Evolutionary conservation across 2,329 filamentous ascomycete species (phyloP).

Genomic region (Cadophora malorum): DNA sequence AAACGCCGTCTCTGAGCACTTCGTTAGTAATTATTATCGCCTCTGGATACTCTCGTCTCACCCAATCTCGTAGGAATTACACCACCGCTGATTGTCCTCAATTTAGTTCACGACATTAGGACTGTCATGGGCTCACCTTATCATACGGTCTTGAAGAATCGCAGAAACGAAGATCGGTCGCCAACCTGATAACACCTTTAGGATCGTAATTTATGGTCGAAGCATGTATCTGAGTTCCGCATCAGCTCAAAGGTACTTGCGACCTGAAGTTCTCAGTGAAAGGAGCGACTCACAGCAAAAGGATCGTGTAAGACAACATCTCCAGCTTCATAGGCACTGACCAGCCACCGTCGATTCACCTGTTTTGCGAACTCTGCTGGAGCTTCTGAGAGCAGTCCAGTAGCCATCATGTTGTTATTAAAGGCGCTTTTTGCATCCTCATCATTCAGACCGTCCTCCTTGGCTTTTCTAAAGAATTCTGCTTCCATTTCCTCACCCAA

Average conservation of each 20-base stretch:
- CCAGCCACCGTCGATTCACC: slow-evolving; percentile 43
- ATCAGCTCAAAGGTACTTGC: no score
- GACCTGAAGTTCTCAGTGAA: no score
- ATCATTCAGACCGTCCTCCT: slow-evolving; percentile 55
- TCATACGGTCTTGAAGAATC: slow-evolving; percentile 21
- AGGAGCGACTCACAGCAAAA: no score
- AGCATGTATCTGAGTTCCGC: no score
- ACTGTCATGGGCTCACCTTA: slow-evolving; percentile 21
- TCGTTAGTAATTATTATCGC: not conserved
- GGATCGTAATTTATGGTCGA: no score
- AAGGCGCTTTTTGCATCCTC: slow-evolving; percentile 59
- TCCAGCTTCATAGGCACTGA: slow-evolving; percentile 28
- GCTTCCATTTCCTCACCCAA: slow-evolving; percentile 58
- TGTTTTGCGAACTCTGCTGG: slow-evolving; percentile 46
- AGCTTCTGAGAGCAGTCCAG: slow-evolving; percentile 58
- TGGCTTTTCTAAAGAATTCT: slow-evolving; percentile 56
- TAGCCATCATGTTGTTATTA: slow-evolving; percentile 65
- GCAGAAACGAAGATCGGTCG: no score
- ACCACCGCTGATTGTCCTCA: slow-evolving; percentile 19
- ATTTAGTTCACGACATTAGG: not conserved
- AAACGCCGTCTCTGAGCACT: not conserved
- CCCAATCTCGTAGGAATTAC: slow-evolving; percentile 9
- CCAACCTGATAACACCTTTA: no score
- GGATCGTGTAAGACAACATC: no score
- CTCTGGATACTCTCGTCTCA: not conserved